Percentiles rank a stretch among this genome's conserved stretches.
Conservation (phyloP, 495 filamentous ascomycete species). For the Melanomma pulvis-pyrius region DNA sequence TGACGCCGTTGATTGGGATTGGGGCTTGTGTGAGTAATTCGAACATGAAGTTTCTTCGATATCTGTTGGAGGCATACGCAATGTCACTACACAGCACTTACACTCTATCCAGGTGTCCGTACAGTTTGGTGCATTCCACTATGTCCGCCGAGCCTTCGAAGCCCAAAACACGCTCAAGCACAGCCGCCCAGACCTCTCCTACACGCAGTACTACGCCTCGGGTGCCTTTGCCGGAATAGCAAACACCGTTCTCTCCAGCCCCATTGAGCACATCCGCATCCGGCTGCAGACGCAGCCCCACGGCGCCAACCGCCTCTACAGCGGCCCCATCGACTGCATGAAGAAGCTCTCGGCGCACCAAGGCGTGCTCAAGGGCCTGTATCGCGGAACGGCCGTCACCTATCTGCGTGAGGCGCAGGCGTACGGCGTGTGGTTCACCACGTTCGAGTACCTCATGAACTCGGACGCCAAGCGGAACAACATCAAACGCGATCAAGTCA, state of each 20-base stretch:
- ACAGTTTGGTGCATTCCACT: slow-evolving; percentile 97
- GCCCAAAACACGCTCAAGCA: slow-evolving; percentile 61
- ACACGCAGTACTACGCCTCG: slow-evolving; percentile 84
- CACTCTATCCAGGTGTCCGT: slow-evolving; percentile 67
- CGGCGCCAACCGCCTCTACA: slow-evolving; percentile 74
- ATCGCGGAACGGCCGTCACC: slow-evolving; percentile 85
- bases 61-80: neutral
- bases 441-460: slow-evolving; percentile 97
- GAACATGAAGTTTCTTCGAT: neutral
- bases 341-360: slow-evolving; percentile 71
- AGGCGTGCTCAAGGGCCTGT: slow-evolving; percentile 70
- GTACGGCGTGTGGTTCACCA: slow-evolving; percentile 92
- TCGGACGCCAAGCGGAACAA: slow-evolving; percentile 75
- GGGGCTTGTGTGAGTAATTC: slow-evolving; percentile 77
- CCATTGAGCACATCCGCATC: slow-evolving; percentile 97
- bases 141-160: slow-evolving; percentile 84
- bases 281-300: slow-evolving; percentile 97
- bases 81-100: neutral
- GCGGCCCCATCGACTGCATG: slow-evolving; percentile 86
- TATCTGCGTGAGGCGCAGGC: slow-evolving; percentile 87
- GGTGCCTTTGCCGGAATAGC: slow-evolving; percentile 92
- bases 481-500: slow-evolving; percentile 73
- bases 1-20: slow-evolving; percentile 95
- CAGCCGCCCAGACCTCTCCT: slow-evolving; percentile 50
- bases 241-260: slow-evolving; percentile 84